These are phyloP conservation scores for Blastocystis hominis DNA, from an alignment of 352 stramenopile genomes.

Conservation along the genomic window DNA sequence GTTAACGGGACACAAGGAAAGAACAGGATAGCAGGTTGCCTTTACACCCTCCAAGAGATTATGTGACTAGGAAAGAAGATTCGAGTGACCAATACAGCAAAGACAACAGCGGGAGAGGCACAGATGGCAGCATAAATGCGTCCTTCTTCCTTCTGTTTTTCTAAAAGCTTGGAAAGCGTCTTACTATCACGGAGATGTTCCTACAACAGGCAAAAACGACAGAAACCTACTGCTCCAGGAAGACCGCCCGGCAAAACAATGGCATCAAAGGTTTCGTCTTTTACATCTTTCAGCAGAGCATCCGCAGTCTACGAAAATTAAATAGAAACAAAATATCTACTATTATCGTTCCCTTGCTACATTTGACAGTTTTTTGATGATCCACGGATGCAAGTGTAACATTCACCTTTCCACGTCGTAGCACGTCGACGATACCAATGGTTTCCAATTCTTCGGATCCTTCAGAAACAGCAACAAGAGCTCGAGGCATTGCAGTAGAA, in stretches of 20 bases:
- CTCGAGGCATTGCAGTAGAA: neutral
- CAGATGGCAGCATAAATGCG: conserved; percentile 65
- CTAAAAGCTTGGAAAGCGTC: conserved; percentile 62
- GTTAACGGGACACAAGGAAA: neutral
- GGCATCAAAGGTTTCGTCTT: conserved; percentile 65
- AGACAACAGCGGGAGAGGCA: conserved; percentile 65
- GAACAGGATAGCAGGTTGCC: conserved; percentile 64
- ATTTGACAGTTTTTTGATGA: neutral
- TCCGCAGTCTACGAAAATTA: conserved; percentile 65
- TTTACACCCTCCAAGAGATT: conserved; percentile 63
- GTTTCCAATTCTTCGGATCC: conserved; percentile 78
- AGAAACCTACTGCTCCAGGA: conserved; percentile 11
- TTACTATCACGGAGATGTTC: conserved; percentile 61
- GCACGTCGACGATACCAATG: conserved; percentile 73
- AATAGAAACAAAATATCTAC: neutral
- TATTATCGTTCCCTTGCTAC: conserved; percentile 16
- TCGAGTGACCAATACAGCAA: conserved; percentile 45
- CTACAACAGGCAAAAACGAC: neutral
- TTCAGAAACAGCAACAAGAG: conserved; percentile 66
- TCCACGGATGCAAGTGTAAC: conserved; percentile 73
- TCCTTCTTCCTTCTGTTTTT: conserved; percentile 59
- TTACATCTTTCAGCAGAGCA: conserved; percentile 66
- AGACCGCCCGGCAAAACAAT: conserved; percentile 62
- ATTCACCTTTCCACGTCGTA: conserved; percentile 70
- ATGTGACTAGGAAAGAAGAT: conserved; percentile 52